Evolutionary conservation across 805 yeast genomes (phyloP).

Genomic region (Monosporozyma solicola): DNA sequence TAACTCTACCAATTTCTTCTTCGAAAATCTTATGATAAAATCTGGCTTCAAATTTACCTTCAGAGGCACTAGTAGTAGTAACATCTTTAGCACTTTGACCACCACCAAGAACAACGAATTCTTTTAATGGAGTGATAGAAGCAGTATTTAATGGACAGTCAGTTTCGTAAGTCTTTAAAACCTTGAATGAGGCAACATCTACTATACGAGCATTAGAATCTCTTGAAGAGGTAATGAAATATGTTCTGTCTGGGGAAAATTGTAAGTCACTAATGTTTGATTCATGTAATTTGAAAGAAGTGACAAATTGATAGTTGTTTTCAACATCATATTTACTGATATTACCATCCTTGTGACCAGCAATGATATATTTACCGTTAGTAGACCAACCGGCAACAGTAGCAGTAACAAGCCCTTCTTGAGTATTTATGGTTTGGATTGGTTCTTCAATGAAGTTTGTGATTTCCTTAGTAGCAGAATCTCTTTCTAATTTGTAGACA

Average conservation of each 20-base stretch:
- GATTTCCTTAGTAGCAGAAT: conserved; percentile 23
- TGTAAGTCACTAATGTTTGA: conserved; percentile 80
- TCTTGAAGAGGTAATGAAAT: conserved; percentile 86
- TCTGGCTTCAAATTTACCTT: conserved; percentile 95
- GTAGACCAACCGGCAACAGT: conserved; percentile 85
- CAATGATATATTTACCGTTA: conserved; percentile 62
- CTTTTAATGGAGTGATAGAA: conserved; percentile 85
- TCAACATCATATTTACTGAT: conserved; percentile 62
- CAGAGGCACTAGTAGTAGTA: conserved; percentile 88
- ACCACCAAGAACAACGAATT: conserved; percentile 90
- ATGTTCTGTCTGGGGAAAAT: conserved; percentile 76
- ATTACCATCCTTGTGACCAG: conserved; percentile 83
- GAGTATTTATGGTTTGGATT: conserved; percentile 48
- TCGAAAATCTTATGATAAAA: conserved; percentile 90
- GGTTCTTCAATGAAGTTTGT: conserved; percentile 44
- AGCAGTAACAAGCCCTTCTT: conserved; percentile 51
- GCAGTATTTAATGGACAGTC: conserved; percentile 96
- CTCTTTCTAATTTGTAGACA: conserved; percentile 52
- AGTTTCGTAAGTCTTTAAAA: conserved; percentile 66
- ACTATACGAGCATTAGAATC: conserved; percentile 77
- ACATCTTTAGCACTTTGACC: conserved; percentile 99
- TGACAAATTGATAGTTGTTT: conserved; percentile 48
- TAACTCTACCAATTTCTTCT: conserved; percentile 94
- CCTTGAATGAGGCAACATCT: conserved; percentile 65
- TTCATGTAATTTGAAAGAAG: conserved; percentile 60